These are phyloP conservation scores for Ustilago xerochloae DNA, from an alignment of 1,284 basidiomycete species.

Conservation along the genomic window DNA sequence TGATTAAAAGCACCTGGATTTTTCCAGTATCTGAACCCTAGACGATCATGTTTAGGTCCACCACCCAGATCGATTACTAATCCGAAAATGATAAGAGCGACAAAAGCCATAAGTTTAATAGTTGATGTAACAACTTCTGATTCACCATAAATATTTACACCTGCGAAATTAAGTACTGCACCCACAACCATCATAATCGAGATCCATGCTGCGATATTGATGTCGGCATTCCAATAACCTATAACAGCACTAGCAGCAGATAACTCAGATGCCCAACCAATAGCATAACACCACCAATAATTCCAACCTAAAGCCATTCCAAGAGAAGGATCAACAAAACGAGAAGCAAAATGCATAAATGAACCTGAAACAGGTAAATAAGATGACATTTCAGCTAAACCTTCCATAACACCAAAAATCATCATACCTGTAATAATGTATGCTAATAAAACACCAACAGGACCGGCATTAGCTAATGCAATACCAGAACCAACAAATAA, in stretches of 20 bases:
- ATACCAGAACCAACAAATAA: constrained; percentile 59
- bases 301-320: constrained; percentile 74
- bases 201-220: constrained; percentile 58
- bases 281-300: constrained; percentile 62
- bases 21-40: constrained; percentile 61
- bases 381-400: constrained; percentile 60
- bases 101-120: constrained; percentile 73
- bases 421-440: constrained; percentile 59
- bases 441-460: constrained; percentile 56
- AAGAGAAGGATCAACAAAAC: constrained; percentile 75
- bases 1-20: constrained; percentile 71
- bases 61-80: constrained; percentile 70
- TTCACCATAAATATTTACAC: constrained; percentile 69
- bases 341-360: constrained; percentile 58
- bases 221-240: constrained; percentile 61
- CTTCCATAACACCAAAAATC: constrained; percentile 58
- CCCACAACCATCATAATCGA: constrained; percentile 55
- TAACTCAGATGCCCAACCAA: constrained; percentile 63
- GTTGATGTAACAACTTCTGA: constrained; percentile 73
- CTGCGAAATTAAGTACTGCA: constrained; percentile 56
- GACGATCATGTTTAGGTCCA: constrained; percentile 54
- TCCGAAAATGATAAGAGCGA: constrained; percentile 74
- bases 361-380: constrained; percentile 61
- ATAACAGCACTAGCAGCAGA: constrained; percentile 69
- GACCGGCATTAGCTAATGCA: constrained; percentile 54